These are phyloP conservation scores for Ophiosphaerella herpotricha DNA, from an alignment of 2,329 filamentous ascomycete species.

Conservation along the genomic window DNA sequence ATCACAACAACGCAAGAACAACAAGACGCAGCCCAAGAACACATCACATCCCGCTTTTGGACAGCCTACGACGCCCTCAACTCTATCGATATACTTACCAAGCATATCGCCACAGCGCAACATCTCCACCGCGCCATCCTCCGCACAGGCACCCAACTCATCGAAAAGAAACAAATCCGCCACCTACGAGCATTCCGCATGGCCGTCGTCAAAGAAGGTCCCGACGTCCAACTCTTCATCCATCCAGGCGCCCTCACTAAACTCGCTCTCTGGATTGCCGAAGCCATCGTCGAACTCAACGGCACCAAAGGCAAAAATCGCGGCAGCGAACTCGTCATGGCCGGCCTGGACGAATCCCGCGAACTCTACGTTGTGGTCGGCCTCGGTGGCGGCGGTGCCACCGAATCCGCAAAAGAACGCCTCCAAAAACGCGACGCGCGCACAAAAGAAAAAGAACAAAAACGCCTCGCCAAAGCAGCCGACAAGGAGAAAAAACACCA, in stretches of 20 bases:
- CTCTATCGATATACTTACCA: conserved; percentile 70
- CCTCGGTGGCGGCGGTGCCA: conserved; percentile 82
- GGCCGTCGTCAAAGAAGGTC: conserved; percentile 93
- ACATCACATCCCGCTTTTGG: conserved; percentile 59
- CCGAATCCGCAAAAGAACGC: conserved; percentile 60
- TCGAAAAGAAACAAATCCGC: conserved; percentile 92
- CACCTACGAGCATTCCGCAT: conserved; percentile 92
- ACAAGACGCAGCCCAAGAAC: conserved; percentile 48
- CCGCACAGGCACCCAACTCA: conserved; percentile 84
- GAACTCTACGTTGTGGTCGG: conserved; percentile 93
- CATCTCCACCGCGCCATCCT: conserved; percentile 91
- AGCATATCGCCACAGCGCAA: conserved; percentile 80
- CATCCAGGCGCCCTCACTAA: conserved; percentile 93
- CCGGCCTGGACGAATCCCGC: conserved; percentile 82
- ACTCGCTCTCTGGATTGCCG: conserved; percentile 89
- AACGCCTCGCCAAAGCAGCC: conserved; percentile 58
- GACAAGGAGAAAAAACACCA: conserved; percentile 67
- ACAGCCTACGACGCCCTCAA: conserved; percentile 62
- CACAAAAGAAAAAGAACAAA: conserved; percentile 59
- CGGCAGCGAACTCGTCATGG: conserved; percentile 85
- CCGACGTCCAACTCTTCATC: conserved; percentile 87
- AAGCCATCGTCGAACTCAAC: conserved; percentile 89
- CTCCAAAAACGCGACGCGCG: conserved; percentile 70
- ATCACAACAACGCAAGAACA: conserved; percentile 25
- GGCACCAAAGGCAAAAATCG: conserved; percentile 69